Base-by-base conservation (phyloP, 805 yeast genomes). In the Lipomyces orientalis region DNA sequence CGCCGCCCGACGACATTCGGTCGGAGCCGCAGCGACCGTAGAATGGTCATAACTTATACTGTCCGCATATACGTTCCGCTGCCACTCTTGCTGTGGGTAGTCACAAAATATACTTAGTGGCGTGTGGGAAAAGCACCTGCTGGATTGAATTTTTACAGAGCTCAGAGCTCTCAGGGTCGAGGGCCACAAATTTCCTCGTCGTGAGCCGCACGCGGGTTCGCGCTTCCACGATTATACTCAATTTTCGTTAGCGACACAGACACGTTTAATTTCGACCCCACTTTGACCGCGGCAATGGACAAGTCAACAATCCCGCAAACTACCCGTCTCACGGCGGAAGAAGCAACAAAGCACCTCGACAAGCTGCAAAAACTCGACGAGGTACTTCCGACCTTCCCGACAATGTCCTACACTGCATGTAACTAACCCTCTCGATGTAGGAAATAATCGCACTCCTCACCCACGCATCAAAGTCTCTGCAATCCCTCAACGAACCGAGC, bases 351-450 rank as follows among this genome's bases (percentile, higher is more conserved):
- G n/a, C 68, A 68, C 58, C 60, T 68, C 22, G 60, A 51, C 19
- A 54, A 58, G 4, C 61, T 68, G 31, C 71, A 68, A 25, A 52
- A 62, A 19, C 62, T 68, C 33, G 71, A 68, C 60, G 69, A 68
- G 60, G 71, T 68, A 61, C 10, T 63, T 46, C n/a, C 31, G 16
- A 54, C 3, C 58, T 4, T 16, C 19, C 33, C 34, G 34, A 8
- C 54, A 16, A 12, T 8, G 2, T 33, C 19, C 9, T 3, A 1
- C 10, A 25, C 29, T 22, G 16, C 25, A 12, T 1, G 29, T 19
- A 12, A 34, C 39, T 56, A 56, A 56, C 55, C 25, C 29, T 22
- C 34, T 16, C 16, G 29, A 10, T 34, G 2, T 34, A 68, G 71
- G 56, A 58, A 31, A 58, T 68, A n/a, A 59, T 66, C 51, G 52